Evolutionary conservation across 1,284 basidiomycete genomes (phyloP).

Genomic region (Fomitopsis schrenkii): DNA sequence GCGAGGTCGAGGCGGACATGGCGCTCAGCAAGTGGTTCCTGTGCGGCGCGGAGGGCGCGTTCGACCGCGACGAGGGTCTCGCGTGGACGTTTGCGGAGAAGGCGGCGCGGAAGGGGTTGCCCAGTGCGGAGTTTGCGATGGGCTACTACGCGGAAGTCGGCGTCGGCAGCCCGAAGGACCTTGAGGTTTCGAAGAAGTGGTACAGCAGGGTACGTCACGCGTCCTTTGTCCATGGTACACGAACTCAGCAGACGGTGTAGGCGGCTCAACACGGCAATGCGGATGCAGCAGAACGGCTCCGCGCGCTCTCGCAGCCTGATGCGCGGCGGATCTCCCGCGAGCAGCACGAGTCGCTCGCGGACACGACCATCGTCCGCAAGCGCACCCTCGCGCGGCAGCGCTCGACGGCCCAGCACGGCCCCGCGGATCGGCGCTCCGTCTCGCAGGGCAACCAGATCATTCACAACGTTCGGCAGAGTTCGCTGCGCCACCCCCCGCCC

Average conservation of each 20-base stretch:
- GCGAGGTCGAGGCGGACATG: conserved; percentile 93
- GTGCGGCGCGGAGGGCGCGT: conserved; percentile 76
- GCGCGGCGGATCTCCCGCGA: conserved; percentile 56
- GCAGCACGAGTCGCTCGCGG: conserved; percentile 79
- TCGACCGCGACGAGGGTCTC: conserved; percentile 87
- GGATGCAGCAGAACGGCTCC: conserved; percentile 77
- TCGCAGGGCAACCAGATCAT: conserved; percentile 26
- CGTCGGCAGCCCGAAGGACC: conserved; percentile 63
- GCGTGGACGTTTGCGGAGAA: conserved; percentile 92
- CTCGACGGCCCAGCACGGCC: conserved; percentile 43
- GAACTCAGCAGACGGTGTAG: conserved; percentile 27
- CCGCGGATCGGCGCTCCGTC: conserved; percentile 8
- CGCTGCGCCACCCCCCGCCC: conserved; percentile 11
- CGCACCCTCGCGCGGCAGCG: conserved; percentile 78
- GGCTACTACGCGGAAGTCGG: conserved; percentile 90
- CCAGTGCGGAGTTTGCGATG: conserved; percentile 90
- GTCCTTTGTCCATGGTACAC: neutral
- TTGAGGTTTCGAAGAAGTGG: conserved; percentile 67
- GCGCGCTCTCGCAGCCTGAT: conserved; percentile 59
- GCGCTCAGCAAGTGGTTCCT: conserved; percentile 94
- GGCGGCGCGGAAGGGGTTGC: conserved; percentile 75
- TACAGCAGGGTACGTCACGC: conserved; percentile 47
- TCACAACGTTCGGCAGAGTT: conserved; percentile 30
- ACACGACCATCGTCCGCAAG: conserved; percentile 76
- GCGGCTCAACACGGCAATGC: conserved; percentile 78